Evolutionary conservation across 2,329 filamentous ascomycete genomes (phyloP), one percentile per base, ranked within the genome.

Genomic region (Colletotrichum destructivum): DNA sequence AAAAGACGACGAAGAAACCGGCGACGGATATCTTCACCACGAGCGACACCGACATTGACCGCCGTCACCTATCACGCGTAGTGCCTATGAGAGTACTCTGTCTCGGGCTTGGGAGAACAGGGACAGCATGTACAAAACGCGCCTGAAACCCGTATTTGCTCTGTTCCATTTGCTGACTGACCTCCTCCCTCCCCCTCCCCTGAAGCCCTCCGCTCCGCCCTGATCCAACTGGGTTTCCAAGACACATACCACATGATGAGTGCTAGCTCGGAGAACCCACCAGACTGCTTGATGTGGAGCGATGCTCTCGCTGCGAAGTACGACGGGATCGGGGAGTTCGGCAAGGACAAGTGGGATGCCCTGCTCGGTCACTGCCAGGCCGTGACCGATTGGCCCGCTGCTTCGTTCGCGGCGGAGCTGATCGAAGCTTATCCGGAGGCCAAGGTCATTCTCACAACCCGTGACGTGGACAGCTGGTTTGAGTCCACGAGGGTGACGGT

Each of bases 51-150:
- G 88, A 90, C 77, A 92, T 94, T 80, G 90, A 94, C 81, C 85
- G 89, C 61, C 86, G 89, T 75, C 83, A 90, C 84, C 91, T 90
- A 80, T 87, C 86, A 71, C 90, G 92, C 67, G 88, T 85, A 42
- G 91, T 93, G 62, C 92, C 92, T 44, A 94, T 94, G 92, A 89
- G 89, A 79, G 89, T 94, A 57, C 88, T 94, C 44, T 88, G 91
- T 57, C 86, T 94, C 0, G 92, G 92, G 56, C 86, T 93, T 21
- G 90, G 91, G 66, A 87, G 92, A 74, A 94, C 92, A 11, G 92
- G 92, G 77, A 94, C 92, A 76, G 88, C 91, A 44, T 93, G 90
- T 89, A 85, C 78, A 31, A 31, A 31, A 31, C 31, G 31, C 31
- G 31, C 31, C 31, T 87, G 18, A 84, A 49, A n/a, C 44, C 13